Evolutionary conservation across 2,329 filamentous ascomycete species (phyloP), one percentile per base, ranked within the genome.

Genomic region (Trichoderma sp.): DNA sequence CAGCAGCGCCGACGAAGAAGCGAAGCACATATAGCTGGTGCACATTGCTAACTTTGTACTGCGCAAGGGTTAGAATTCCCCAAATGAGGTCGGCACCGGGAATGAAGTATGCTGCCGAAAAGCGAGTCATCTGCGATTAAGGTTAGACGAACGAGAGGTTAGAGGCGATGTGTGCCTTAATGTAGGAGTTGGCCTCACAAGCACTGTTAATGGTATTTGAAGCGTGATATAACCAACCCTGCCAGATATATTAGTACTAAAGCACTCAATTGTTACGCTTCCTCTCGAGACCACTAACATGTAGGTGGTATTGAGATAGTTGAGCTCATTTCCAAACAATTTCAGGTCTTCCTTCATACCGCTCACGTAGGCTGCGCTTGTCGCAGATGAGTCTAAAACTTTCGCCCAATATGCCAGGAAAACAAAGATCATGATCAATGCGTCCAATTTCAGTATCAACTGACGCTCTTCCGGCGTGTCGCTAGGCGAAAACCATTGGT

Each of bases 361-460:
- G 13, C 69, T 77, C 6, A 80, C 77, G 52, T 77, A 81, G 4
- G 79, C 79, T 3, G 67, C 54, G 37, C 66, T 69, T 17, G 68
- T 71, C 17, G 70, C 70, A n/a, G 70, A 71, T 27, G 68, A 68
- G 54, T 73, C 72, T 12, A 87, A 80, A 68, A 86, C 85, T 72
- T 86, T 87, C 60, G 83, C 80, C 82, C 84, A 87, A 69, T 87
- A 87, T 0, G 83, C 80, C 3, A 87, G 73, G 53, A 87, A 83
- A 0, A 84, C 84, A 71, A 87, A 87, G 0, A 85, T 84, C 0
- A 88, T 81, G 48, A 88, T 84, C 3, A 87, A 74, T 0, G 84
- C 74, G 68, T 88, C 86, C 13, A 88, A 79, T 72, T 88, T 88
- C 27, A 81, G 64, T 50, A 88, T 84, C 8, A 88, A 77, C 64